Conservation (phyloP, 805 yeast species). For the Debaryomyces castellii region DNA sequence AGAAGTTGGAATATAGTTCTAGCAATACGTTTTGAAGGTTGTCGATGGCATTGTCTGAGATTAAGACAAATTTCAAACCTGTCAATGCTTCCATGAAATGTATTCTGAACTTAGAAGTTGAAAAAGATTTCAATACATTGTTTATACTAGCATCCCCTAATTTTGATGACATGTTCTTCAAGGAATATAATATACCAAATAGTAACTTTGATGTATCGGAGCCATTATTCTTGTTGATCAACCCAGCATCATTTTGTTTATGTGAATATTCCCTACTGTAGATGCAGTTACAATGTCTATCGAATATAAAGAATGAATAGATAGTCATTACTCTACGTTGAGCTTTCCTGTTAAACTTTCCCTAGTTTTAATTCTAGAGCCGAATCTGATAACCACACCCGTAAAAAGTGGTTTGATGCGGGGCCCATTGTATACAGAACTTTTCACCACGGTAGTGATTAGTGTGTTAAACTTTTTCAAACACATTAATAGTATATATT, state of each 20-base stretch:
- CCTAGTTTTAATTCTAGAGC: slow-evolving; percentile 1
- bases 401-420: neutral
- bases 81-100: slow-evolving; percentile 81
- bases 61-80: slow-evolving; percentile 70
- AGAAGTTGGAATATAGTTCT: slow-evolving; percentile 59
- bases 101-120: slow-evolving; percentile 76
- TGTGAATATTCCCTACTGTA: slow-evolving; percentile 63
- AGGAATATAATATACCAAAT: slow-evolving; percentile 81
- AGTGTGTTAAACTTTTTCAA: neutral
- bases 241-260: slow-evolving; percentile 12
- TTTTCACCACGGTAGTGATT: neutral
- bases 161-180: slow-evolving; percentile 71
- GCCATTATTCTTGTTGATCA: slow-evolving; percentile 51
- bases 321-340: slow-evolving; percentile 47
- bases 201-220: slow-evolving; percentile 77
- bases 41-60: slow-evolving; percentile 64
- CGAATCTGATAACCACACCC: slow-evolving; percentile 1
- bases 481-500: neutral
- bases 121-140: slow-evolving; percentile 49
- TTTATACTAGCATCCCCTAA: slow-evolving; percentile 31
- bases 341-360: neutral
- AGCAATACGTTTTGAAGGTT: slow-evolving; percentile 54
- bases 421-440: neutral
- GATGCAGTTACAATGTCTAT: slow-evolving; percentile 87
- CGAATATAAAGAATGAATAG: slow-evolving; percentile 86